Base-by-base conservation (phyloP, 176 grass and related monocot genomes). In the Oropetium thomaeum region DNA sequence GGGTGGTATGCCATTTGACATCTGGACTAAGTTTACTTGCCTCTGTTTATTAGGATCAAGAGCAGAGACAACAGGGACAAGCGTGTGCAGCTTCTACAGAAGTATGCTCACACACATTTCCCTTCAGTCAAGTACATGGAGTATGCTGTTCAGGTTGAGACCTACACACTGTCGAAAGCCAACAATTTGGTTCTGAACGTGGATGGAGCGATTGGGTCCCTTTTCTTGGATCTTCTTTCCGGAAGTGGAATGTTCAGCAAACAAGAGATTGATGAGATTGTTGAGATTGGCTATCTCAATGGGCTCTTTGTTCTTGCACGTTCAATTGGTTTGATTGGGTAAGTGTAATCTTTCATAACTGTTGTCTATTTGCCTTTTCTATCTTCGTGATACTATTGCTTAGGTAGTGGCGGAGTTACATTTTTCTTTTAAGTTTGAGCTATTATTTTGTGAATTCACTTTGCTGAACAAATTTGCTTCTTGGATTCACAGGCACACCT, bases 21-120 rank as follows among this genome's bases (percentile, higher is more conserved):
- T 27, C 34, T 67, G 53, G 31, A 40, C 64, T 75, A 41, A 79
- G 28, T 74, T 70, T 13, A 75, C 14, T 62, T 29, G 17, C 31
- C 20, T 68, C 20, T 55, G 2, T 66, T 53, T 40, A 53, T 73
- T 70, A 99, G 96, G 82, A 99, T 99, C 59, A 99, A 99, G 87
- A 99, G 91, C 83, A 83, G 96, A 83, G 92, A 99, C 80, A 99
- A 99, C 70, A 95, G 96, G 70, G 96, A 99, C 53, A 99, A 99
- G 76, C 87, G 96, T 65, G 96, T 99, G 59, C 91, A 99, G 82
- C 87, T 99, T 76, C 82, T 99, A 51, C 95, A 90, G 62, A 94
- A 99, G 85, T 99, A 99, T 62, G 95, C 95, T 20, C 87, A 96
- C 84, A 90, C 89, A 11, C 81, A 96, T 63, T 96, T 96, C 66